Base-by-base conservation (phyloP, 2,329 filamentous ascomycete species). In the Colletotrichum chlorophyti region DNA sequence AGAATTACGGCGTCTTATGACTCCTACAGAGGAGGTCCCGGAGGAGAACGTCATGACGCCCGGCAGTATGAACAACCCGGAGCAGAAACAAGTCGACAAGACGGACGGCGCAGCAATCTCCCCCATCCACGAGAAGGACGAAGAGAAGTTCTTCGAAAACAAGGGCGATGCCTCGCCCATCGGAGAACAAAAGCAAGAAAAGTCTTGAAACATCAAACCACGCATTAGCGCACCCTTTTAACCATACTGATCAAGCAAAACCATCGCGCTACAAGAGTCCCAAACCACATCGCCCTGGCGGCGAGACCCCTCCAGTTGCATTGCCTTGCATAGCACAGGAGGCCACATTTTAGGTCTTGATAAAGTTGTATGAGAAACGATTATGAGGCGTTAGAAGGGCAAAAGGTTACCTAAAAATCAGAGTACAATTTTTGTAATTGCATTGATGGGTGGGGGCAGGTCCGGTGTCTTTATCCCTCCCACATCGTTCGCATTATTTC, bases 11-110 rank as follows among this genome's bases (percentile, higher is more conserved):
- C 59, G 63, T 27, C 50, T 64, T 11, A 66, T 66, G 63, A 64
- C 65, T 8, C 65, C 65, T 3, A 60, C 65, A n/a, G 45, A 60
- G 9, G 65, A 66, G 31, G 60, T 61, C 10, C 46, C 55, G 2
- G 65, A 66, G 37, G 61, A 66, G 29, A 17, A 41, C 21, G 29
- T 51, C 3, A 58, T 58, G 51, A 49, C 52, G n/a, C 47, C 58
- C n/a, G 27, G 43, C 6, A 31, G 40, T 35, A 43, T 57, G 35
- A 17, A 34, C 12, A 11, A 32, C 17, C 19, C 24, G 4, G 61
- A 50, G 12, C 52, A 52, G 26, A n/a, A n/a, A 10, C 12, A 2
- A 32, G 14, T n/a, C 21, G 38, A 46, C 35, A 61, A 41, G 29
- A 5, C 26, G 14, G 41, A 55, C 8, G 45, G 51, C 8, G 27